Base-by-base conservation (phyloP, 2,329 filamentous ascomycete genomes). In the Fusarium setosum region DNA sequence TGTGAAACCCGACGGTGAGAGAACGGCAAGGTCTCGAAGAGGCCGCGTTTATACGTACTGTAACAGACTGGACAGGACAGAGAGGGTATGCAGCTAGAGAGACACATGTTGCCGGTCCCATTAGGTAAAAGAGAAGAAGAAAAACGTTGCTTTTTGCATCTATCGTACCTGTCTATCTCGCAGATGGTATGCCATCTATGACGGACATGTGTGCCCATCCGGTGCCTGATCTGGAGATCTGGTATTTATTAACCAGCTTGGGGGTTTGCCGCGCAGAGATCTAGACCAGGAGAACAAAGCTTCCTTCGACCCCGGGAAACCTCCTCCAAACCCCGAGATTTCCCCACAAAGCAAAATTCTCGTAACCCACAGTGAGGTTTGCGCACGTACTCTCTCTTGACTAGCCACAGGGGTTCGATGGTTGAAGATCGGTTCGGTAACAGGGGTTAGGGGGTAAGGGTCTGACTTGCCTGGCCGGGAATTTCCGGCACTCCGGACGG, bases 271-370 rank as follows among this genome's bases (percentile, higher is more conserved):
- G 23, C 37, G 37, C 13, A 21, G 23, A 40, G 40, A 62, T 53
- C 38, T 29, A 23, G 34, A 47, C 34, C 41, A 67, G 18, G 21
- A 32, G 42, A 54, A 58, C n/a, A 50, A 48, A 61, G 42, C 45
- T 65, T 51, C 42, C 63, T 49, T 44, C 60, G 64, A 61, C 56
- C 56, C 51, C 60, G 64, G 64, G 32, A 55, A 47, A 45, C 17
- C 21, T 37, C 49, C 48, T 35, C 6, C 18, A 52, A 68, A 65
- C 64, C 64, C 64, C 64, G 64, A 67, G 52, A 65, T 68, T 67
- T 67, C 64, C 64, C 64, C 64, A 67, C 64, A 61, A 52, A 47
- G 42, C 57, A 45, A 11, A 32, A 32, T 47, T 38, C 31, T 48
- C 41, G 51, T 47, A 54, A 47, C 8, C 51, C 8, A 40, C 32